These are phyloP conservation scores for Polytrichum formosum DNA, from an alignment of 225 moss, liverwort and hornwort genomes.

Conservation along the genomic window DNA sequence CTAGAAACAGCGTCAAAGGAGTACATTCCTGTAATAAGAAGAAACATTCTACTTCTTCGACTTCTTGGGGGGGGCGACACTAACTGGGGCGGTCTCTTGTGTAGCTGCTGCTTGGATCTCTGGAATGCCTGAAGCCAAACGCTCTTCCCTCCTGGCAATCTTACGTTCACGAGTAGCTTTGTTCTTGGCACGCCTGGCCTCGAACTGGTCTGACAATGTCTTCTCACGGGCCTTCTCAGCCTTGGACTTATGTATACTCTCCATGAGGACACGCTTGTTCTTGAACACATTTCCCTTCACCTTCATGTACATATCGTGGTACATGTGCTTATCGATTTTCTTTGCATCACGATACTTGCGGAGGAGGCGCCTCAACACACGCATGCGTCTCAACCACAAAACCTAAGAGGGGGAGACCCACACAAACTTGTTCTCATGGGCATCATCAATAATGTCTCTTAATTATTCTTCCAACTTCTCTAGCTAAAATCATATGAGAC, in stretches of 20 bases:
- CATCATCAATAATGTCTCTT: too few species aligned
- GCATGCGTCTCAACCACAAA: constrained; percentile 58
- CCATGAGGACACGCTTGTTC: constrained; percentile 75
- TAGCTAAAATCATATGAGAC: too few species aligned
- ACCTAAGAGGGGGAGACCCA: background rate
- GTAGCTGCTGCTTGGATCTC: constrained; percentile 6
- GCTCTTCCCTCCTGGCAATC: constrained; percentile 58
- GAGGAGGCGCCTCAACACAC: constrained; percentile 56
- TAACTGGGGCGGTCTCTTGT: constrained; percentile 17
- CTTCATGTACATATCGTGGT: constrained; percentile 92
- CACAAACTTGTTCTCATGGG: background rate
- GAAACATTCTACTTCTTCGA: constrained; percentile 47
- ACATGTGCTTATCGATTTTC: constrained; percentile 79
- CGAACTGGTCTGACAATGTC: constrained; percentile 55
- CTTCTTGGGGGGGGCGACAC: constrained; percentile 48
- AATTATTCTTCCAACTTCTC: too few species aligned
- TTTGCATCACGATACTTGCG: constrained; percentile 66
- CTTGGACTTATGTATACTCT: constrained; percentile 75
- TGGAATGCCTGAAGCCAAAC: constrained; percentile 40
- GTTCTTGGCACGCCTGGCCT: constrained; percentile 66
- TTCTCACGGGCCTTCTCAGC: constrained; percentile 69
- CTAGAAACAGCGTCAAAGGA: background rate
- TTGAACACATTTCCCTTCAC: constrained; percentile 84
- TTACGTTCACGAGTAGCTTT: constrained; percentile 56
- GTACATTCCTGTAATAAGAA: background rate